Evolutionary conservation across 352 stramenopile species (phyloP).

Genomic region (Phytophthora agathidicida): DNA sequence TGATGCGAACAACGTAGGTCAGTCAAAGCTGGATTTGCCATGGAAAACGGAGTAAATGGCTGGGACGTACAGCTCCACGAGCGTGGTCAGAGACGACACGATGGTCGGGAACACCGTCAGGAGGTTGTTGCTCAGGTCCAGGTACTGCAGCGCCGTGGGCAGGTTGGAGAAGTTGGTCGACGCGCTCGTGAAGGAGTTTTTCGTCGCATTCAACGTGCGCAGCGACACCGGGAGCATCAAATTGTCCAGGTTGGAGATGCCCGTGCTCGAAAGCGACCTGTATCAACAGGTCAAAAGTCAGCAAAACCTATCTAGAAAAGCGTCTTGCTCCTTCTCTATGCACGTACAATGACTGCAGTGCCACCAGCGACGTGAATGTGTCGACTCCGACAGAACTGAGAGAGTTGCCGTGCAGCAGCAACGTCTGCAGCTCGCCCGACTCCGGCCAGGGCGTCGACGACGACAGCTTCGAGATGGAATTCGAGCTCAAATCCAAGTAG

Average conservation of each 20-base stretch:
- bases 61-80: constrained; percentile 60
- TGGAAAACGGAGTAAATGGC: background rate
- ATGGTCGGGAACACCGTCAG: constrained; percentile 51
- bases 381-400: constrained; percentile 39
- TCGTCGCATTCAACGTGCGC: constrained; percentile 53
- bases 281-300: constrained; percentile 7
- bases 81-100: constrained; percentile 50
- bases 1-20: background rate
- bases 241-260: constrained; percentile 50
- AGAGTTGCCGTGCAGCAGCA: constrained; percentile 62
- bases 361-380: constrained; percentile 50
- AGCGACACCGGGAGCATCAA: constrained; percentile 49
- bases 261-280: constrained; percentile 56
- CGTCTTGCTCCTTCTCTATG: background rate
- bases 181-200: constrained; percentile 55
- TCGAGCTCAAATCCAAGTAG: constrained; percentile 56
- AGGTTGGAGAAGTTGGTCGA: constrained; percentile 57
- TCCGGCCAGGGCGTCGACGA: constrained; percentile 46
- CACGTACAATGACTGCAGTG: constrained; percentile 63
- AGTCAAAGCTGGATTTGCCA: too few relatives aligned
- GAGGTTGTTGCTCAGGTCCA: constrained; percentile 71
- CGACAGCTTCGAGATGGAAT: constrained; percentile 44
- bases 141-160: constrained; percentile 44
- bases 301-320: background rate
- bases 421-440: constrained; percentile 53